Evolutionary conservation across 768 basidiomycete genomes (phyloP).

Genomic region (Podaxis rugospora): DNA sequence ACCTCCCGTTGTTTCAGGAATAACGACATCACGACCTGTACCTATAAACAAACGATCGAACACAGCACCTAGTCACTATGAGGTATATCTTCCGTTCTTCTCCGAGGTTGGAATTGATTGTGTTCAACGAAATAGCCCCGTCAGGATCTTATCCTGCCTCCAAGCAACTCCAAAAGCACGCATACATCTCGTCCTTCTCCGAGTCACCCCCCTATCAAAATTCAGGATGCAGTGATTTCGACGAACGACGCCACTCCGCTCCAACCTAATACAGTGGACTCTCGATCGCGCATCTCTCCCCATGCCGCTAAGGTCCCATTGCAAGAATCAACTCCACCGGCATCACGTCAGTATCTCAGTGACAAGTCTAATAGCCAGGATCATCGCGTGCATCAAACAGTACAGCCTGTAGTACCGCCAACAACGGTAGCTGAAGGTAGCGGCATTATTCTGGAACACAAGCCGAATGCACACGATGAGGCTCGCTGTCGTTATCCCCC

Average conservation of each 20-base stretch:
- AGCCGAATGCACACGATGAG: background rate
- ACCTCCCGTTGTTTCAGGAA: background rate
- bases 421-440: background rate
- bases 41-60: background rate
- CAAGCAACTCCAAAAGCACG: background rate
- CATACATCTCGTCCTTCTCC: background rate
- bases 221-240: background rate
- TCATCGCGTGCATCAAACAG: background rate
- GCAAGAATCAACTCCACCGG: background rate
- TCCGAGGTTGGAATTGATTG: background rate
- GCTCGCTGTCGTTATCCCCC: background rate
- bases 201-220: background rate
- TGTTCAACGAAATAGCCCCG: background rate
- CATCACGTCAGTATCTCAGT: background rate
- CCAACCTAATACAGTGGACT: background rate
- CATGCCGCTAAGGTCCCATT: background rate
- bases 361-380: conserved; percentile 4
- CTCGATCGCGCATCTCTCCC: background rate
- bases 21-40: background rate
- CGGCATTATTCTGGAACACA: background rate
- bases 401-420: background rate
- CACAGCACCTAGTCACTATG: background rate
- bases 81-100: background rate
- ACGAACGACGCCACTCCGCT: background rate
- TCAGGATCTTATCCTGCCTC: background rate